Evolutionary conservation across 2,329 filamentous ascomycete genomes (phyloP).

Genomic region (Magnaporthiopsis incrustans): DNA sequence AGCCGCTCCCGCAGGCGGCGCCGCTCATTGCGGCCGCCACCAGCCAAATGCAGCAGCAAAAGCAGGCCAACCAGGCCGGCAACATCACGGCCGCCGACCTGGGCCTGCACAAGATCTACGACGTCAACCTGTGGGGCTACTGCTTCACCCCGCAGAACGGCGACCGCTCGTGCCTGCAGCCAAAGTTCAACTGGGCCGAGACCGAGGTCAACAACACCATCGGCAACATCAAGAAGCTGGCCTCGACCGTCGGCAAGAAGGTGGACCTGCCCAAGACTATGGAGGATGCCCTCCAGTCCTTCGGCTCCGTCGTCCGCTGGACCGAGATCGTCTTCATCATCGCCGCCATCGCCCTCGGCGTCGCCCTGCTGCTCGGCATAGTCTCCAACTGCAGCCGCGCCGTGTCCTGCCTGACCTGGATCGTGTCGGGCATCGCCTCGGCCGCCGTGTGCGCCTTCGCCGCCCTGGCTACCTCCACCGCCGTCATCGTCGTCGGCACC

Average conservation of each 20-base stretch:
- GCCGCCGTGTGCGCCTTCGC: constrained; percentile 53
- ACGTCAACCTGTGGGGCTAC: constrained; percentile 80
- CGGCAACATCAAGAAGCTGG: constrained; percentile 42
- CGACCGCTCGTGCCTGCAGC: constrained; percentile 59
- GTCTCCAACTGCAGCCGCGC: constrained; percentile 76
- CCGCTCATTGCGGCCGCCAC: constrained; percentile 16
- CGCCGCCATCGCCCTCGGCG: constrained; percentile 58
- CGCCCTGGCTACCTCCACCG: constrained; percentile 66
- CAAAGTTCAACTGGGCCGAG: constrained; percentile 70
- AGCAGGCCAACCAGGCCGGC: constrained; percentile 13
- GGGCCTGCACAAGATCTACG: constrained; percentile 67
- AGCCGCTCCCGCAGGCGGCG: neutral
- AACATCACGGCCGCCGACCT: constrained; percentile 53
- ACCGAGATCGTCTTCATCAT: constrained; percentile 76
- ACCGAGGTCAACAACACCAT: constrained; percentile 59
- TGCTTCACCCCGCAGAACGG: constrained; percentile 56
- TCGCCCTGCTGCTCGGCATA: constrained; percentile 70
- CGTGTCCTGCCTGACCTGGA: constrained; percentile 73
- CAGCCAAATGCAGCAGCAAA: constrained; percentile 11
- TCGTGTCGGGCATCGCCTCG: constrained; percentile 60
- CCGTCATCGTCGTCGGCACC: constrained; percentile 59
- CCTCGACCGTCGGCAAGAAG: constrained; percentile 39
- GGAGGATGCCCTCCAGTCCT: constrained; percentile 59
- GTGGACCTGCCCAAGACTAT: constrained; percentile 61
- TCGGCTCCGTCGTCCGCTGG: constrained; percentile 69